Evolutionary conservation across 2,329 filamentous ascomycete species (phyloP).

Genomic region (Torrubiellomyces zombiae): DNA sequence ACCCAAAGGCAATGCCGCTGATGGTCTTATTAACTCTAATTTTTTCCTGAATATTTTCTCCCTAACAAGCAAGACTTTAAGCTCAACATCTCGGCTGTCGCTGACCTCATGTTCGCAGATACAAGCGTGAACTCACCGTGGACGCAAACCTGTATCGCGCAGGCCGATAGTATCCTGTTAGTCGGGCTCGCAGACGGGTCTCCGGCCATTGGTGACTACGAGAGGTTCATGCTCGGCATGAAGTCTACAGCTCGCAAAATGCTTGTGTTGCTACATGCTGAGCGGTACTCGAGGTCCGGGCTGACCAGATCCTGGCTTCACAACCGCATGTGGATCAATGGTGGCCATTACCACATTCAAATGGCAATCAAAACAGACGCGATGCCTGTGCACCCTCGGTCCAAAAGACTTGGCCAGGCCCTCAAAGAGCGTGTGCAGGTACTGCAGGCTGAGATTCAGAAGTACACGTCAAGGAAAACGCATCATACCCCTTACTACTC

Average conservation of each 20-base stretch:
- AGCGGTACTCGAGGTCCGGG: constrained; percentile 73
- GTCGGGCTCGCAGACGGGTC: constrained; percentile 85
- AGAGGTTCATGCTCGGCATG: constrained; percentile 88
- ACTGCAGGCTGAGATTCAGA: constrained; percentile 91
- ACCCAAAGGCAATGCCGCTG: constrained; percentile 35
- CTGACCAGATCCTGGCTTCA: constrained; percentile 78
- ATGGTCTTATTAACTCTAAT: constrained; percentile 47
- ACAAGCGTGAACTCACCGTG: constrained; percentile 94
- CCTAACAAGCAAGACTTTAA: too few species aligned
- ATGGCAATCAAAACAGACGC: constrained; percentile 72
- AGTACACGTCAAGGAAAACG: constrained; percentile 90
- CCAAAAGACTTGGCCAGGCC: constrained; percentile 65
- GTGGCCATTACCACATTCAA: constrained; percentile 92
- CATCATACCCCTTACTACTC: constrained; percentile 80
- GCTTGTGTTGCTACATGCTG: constrained; percentile 73
- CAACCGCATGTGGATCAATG: constrained; percentile 95
- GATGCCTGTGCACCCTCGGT: constrained; percentile 58
- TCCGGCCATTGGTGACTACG: constrained; percentile 85
- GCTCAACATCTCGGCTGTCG: too few species aligned
- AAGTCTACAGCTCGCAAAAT: constrained; percentile 94
- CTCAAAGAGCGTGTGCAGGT: constrained; percentile 89
- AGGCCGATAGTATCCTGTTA: constrained; percentile 89
- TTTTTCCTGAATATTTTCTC: constrained; percentile 54
- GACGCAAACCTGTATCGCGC: constrained; percentile 95
- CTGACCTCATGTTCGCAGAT: too few species aligned